A percentile compares a stretch with the other conserved stretches of the same genome.
Evolutionary conservation across 805 yeast genomes (phyloP).

Genomic region (Lipomyces chichibuensis): DNA sequence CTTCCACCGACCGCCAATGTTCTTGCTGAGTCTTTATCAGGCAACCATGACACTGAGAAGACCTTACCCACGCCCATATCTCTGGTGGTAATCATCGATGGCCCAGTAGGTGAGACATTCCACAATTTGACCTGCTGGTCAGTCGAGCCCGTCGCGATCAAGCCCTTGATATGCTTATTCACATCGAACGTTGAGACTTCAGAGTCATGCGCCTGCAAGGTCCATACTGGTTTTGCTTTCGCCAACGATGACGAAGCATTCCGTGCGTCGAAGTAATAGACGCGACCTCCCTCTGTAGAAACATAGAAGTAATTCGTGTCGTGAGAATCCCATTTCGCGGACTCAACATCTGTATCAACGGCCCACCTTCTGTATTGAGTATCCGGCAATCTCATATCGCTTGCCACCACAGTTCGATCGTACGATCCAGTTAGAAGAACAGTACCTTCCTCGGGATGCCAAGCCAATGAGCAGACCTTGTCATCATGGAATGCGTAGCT

Average conservation of each 20-base stretch:
- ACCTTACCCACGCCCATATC: constrained; percentile 96
- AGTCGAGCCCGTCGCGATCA: constrained; percentile 84
- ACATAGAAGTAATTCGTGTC: constrained; percentile 62
- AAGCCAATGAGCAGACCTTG: constrained; percentile 83
- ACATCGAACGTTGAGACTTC: constrained; percentile 83
- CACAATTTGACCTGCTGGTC: constrained; percentile 86
- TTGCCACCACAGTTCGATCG: constrained; percentile 71
- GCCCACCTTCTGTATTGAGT: constrained; percentile 62
- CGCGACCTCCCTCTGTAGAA: constrained; percentile 89
- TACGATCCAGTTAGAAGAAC: constrained; percentile 89
- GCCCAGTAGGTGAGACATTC: constrained; percentile 66
- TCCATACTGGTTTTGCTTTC: constrained; percentile 80
- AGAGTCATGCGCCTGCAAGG: constrained; percentile 94
- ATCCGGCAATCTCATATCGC: constrained; percentile 80
- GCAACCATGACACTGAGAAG: constrained; percentile 77
- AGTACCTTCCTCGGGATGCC: constrained; percentile 64
- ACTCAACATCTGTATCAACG: constrained; percentile 81
- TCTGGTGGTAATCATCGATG: constrained; percentile 86
- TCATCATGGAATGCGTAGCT: constrained; percentile 75
- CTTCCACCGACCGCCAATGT: constrained; percentile 81
- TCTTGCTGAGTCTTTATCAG: constrained; percentile 81
- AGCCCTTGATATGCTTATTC: constrained; percentile 67
- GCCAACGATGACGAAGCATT: constrained; percentile 36
- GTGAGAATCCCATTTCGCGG: constrained; percentile 66
- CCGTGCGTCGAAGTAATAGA: constrained; percentile 87